phyloP scores from a whole-genome alignment of 768 basidiomycete species.

The Zangia roseola region DNA sequence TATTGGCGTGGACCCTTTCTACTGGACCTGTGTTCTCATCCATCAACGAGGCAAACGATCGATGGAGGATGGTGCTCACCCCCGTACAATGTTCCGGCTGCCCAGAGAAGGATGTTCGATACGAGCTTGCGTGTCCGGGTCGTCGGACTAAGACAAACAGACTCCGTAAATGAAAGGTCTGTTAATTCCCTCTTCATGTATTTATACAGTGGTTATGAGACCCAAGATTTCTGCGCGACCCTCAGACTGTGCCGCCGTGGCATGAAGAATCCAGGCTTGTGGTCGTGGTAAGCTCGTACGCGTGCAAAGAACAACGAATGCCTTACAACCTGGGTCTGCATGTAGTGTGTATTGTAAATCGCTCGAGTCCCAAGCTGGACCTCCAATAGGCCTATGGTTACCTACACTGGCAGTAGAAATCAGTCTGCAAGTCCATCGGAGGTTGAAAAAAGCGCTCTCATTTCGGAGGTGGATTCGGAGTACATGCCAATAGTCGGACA shows the following conservation, averaged over 20 bases:
- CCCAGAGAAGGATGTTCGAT: slow-evolving; percentile 14
- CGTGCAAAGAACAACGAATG: background rate
- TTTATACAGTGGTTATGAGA: too few species aligned
- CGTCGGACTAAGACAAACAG: slow-evolving; percentile 11
- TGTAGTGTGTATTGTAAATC: too few species aligned
- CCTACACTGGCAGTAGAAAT: too few species aligned
- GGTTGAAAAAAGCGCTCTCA: too few species aligned
- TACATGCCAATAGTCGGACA: too few species aligned
- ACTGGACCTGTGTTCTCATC: background rate
- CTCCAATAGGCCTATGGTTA: too few species aligned
- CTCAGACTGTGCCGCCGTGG: too few species aligned
- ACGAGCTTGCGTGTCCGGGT: background rate
- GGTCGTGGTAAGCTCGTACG: background rate
- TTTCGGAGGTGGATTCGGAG: too few species aligned
- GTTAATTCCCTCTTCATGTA: slow-evolving; percentile 12
- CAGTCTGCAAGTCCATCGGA: too few species aligned
- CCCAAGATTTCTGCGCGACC: too few species aligned
- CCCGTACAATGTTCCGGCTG: slow-evolving; percentile 19
- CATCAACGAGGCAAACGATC: too few species aligned
- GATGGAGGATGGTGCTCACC: slow-evolving; percentile 5
- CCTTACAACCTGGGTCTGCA: slow-evolving; percentile 27
- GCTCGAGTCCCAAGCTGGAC: too few species aligned
- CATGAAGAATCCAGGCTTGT: slow-evolving; percentile 1
- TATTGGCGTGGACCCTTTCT: slow-evolving; percentile 1
- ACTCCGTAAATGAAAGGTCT: slow-evolving; percentile 16